Evolutionary conservation across 805 yeast species (phyloP).

Genomic region (Wickerhamomyces sydowiorum): DNA sequence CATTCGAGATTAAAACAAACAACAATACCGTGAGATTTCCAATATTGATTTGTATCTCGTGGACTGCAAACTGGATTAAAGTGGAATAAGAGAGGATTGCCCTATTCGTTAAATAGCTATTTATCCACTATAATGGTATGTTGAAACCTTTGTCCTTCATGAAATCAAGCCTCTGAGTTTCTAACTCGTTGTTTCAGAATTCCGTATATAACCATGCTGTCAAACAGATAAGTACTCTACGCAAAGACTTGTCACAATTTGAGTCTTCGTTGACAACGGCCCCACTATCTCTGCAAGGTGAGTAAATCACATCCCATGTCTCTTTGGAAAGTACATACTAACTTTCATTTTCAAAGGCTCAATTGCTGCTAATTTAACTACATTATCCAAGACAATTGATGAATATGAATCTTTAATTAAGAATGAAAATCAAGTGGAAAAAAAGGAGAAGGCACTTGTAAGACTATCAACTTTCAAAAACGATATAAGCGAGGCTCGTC

Average conservation of each 20-base stretch:
- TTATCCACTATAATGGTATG: too few species aligned
- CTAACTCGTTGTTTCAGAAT: slow-evolving; percentile 54
- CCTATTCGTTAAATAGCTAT: too few species aligned
- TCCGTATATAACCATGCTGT: slow-evolving; percentile 86
- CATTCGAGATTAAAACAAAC: not conserved
- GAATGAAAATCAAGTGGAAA: slow-evolving; percentile 52
- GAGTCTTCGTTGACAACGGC: slow-evolving; percentile 62
- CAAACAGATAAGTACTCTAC: slow-evolving; percentile 72
- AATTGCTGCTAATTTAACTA: slow-evolving; percentile 72
- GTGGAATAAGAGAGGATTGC: too few species aligned
- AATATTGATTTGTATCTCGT: too few species aligned
- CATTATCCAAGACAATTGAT: slow-evolving; percentile 68
- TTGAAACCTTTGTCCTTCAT: too few species aligned
- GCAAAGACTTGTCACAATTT: slow-evolving; percentile 61
- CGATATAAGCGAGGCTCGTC: slow-evolving; percentile 26
- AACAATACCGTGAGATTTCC: not conserved
- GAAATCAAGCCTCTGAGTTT: too few species aligned
- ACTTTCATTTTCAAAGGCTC: slow-evolving; percentile 35
- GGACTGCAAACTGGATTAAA: too few species aligned
- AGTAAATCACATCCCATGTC: slow-evolving; percentile 10
- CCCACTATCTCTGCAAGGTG: slow-evolving; percentile 69
- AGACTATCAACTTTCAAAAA: slow-evolving; percentile 53
- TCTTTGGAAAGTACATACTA: too few species aligned
- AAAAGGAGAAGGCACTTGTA: slow-evolving; percentile 50
- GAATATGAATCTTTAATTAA: slow-evolving; percentile 56